phyloP scores from a whole-genome alignment of 176 grass and related monocot genomes.

The Oryza longistaminata region DNA sequence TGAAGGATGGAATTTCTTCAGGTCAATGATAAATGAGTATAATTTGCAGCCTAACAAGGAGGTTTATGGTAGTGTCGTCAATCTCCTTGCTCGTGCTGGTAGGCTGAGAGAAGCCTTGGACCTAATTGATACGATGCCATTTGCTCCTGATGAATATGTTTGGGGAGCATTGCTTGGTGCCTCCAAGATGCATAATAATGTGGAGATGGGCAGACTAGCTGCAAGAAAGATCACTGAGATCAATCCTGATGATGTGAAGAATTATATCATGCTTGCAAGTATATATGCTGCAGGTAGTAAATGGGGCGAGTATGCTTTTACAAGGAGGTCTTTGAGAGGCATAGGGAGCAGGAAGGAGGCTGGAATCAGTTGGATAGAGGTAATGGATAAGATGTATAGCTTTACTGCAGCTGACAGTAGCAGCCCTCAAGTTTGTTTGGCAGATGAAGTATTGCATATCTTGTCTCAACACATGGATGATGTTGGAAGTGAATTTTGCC shows the following conservation, averaged over 20 bases:
- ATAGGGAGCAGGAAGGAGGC: slow-evolving; percentile 48
- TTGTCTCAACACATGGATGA: slow-evolving; percentile 58
- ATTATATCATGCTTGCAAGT: slow-evolving; percentile 56
- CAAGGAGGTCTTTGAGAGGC: slow-evolving; percentile 46
- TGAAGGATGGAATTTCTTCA: slow-evolving; percentile 58
- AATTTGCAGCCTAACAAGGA: slow-evolving; percentile 53
- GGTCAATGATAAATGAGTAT: slow-evolving; percentile 50
- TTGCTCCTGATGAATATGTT: slow-evolving; percentile 59
- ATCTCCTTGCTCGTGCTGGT: slow-evolving; percentile 58
- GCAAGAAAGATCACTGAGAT: slow-evolving; percentile 59
- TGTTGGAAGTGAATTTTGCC: slow-evolving; percentile 4
- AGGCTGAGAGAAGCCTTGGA: slow-evolving; percentile 47
- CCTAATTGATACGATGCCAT: slow-evolving; percentile 48
- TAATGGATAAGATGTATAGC: slow-evolving; percentile 43
- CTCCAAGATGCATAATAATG: slow-evolving; percentile 61
- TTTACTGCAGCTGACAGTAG: slow-evolving; percentile 55
- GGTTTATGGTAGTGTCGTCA: slow-evolving; percentile 48
- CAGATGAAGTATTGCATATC: slow-evolving; percentile 41
- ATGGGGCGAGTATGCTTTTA: slow-evolving; percentile 57
- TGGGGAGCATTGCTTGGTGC: slow-evolving; percentile 62
- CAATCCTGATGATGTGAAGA: slow-evolving; percentile 43
- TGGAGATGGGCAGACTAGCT: slow-evolving; percentile 44
- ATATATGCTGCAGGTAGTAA: slow-evolving; percentile 62
- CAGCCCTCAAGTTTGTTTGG: slow-evolving; percentile 45
- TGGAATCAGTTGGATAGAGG: slow-evolving; percentile 59